Evolutionary conservation across 2,329 filamentous ascomycete species (phyloP).

Genomic region (Arthrinium puccinioides): DNA sequence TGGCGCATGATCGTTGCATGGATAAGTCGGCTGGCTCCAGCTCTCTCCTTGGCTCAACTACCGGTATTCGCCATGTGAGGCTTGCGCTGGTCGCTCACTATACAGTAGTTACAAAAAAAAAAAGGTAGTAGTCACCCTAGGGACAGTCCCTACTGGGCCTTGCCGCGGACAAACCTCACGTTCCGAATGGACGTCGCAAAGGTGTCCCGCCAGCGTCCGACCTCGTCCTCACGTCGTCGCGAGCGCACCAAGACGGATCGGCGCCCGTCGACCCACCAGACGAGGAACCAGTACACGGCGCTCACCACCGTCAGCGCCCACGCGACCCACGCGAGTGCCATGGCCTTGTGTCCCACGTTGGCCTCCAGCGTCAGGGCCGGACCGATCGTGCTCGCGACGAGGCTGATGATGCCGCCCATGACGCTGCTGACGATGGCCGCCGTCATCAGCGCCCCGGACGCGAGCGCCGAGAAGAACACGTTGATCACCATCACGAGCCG

Average conservation of each 20-base stretch:
- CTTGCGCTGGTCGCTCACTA: no score
- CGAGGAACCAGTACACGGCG: conserved; percentile 1
- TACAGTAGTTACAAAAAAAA: no score
- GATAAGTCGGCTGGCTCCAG: no score
- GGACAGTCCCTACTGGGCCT: no score
- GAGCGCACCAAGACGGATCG: neutral
- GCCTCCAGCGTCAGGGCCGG: neutral
- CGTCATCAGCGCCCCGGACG: neutral
- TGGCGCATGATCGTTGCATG: no score
- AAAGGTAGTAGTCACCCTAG: no score
- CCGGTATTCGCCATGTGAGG: no score
- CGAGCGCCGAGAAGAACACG: conserved; percentile 1
- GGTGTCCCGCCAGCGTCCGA: neutral
- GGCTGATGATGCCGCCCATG: neutral
- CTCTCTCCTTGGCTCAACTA: no score
- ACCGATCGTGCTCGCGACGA: neutral
- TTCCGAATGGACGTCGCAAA: neutral
- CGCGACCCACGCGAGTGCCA: conserved; percentile 1
- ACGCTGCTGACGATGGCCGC: conserved; percentile 1
- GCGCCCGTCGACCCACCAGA: conserved; percentile 4
- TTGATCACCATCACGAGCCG: neutral
- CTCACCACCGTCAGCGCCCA: neutral
- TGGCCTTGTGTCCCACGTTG: neutral
- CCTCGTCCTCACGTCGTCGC: neutral
- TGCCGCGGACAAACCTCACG: neutral